phyloP scores from a whole-genome alignment of 306 rosid species.

The Cicer judaicum region DNA sequence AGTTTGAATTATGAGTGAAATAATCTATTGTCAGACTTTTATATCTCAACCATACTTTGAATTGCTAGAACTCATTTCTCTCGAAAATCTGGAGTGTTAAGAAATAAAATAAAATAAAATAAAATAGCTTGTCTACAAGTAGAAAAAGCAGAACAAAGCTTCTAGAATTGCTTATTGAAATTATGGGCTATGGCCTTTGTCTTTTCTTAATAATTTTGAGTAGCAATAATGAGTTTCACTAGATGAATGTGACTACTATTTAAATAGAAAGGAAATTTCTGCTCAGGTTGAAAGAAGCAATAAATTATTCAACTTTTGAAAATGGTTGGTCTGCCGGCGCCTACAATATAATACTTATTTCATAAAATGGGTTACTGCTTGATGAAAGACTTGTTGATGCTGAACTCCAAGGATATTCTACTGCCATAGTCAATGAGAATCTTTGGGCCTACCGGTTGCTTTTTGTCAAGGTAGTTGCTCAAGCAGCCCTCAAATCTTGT shows the following conservation, averaged over 20 bases:
- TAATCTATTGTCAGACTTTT: too few relatives aligned
- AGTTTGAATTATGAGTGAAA: too few relatives aligned
- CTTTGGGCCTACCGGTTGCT: neutral
- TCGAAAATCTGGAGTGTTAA: too few relatives aligned
- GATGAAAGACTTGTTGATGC: neutral
- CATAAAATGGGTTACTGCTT: neutral
- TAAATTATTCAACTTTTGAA: neutral
- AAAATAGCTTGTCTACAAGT: neutral
- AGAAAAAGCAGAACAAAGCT: slow-evolving; percentile 2
- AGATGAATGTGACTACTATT: slow-evolving; percentile 1
- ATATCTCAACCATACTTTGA: too few relatives aligned
- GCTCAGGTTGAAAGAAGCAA: slow-evolving; percentile 8
- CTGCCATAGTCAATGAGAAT: neutral
- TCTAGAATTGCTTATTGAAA: slow-evolving; percentile 35
- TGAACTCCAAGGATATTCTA: neutral
- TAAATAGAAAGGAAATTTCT: neutral
- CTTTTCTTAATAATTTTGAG: neutral
- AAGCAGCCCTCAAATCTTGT: too few relatives aligned
- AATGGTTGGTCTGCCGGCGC: slow-evolving; percentile 18
- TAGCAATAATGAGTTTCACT: neutral
- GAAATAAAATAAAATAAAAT: too few relatives aligned
- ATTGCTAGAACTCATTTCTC: too few relatives aligned
- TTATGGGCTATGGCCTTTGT: neutral
- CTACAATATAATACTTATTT: neutral
- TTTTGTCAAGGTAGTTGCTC: neutral